Percentiles rank a stretch among this genome's conserved stretches.
Evolutionary conservation across 2,329 filamentous ascomycete species (phyloP).

Genomic region (Graphilbum fragrans): DNA sequence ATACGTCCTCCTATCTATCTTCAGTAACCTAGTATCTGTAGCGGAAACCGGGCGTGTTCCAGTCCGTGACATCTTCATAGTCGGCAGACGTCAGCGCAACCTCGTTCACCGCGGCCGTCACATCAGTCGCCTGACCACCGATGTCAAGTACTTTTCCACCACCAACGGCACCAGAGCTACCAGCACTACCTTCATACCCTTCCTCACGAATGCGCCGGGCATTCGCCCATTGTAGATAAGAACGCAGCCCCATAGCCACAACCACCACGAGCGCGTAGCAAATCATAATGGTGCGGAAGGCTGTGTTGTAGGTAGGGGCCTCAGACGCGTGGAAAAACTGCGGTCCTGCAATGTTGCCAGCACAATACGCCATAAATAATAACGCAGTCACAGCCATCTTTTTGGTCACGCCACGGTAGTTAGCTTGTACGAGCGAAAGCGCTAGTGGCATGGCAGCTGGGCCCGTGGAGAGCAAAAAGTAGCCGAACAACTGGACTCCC

Average conservation of each 20-base stretch:
- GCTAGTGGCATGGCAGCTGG: conserved; percentile 41
- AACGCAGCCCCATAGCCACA: conserved; percentile 29
- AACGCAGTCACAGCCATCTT: conserved; percentile 47
- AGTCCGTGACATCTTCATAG: conserved; percentile 48
- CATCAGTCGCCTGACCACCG: conserved; percentile 10
- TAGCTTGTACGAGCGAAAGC: conserved; percentile 36
- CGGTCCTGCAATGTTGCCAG: conserved; percentile 43
- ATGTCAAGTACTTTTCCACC: conserved; percentile 21
- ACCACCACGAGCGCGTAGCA: conserved; percentile 39
- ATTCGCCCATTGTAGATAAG: conserved; percentile 35
- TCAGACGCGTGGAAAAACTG: conserved; percentile 39
- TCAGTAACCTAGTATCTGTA: conserved; percentile 26
- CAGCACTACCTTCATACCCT: conserved; percentile 30
- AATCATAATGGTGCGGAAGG: conserved; percentile 42
- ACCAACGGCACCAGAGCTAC: conserved; percentile 25
- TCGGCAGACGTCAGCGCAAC: conserved; percentile 29
- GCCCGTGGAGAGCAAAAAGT: conserved; percentile 42
- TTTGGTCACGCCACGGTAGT: conserved; percentile 45
- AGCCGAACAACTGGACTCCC: conserved; percentile 39
- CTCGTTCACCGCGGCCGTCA: conserved; percentile 19
- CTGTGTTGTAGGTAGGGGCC: conserved; percentile 38
- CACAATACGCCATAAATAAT: conserved; percentile 42
- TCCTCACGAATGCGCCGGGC: conserved; percentile 26
- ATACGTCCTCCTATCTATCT: too few species aligned
- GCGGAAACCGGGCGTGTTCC: conserved; percentile 45